These are phyloP conservation scores for Fonsecaea multimorphosa DNA, from an alignment of 2,329 filamentous ascomycete genomes.

Conservation along the genomic window DNA sequence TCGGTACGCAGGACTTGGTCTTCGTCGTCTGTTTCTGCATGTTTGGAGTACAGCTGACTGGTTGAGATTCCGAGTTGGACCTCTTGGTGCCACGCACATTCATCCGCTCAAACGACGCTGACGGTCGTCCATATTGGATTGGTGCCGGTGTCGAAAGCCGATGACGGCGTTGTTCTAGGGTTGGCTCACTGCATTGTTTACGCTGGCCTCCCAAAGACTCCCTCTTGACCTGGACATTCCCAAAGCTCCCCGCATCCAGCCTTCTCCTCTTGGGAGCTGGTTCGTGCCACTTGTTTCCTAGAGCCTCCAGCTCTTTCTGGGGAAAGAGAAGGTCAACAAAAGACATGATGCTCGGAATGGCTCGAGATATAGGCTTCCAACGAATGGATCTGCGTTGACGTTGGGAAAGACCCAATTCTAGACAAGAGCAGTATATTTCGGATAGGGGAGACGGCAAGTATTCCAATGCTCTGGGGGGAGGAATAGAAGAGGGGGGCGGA, in stretches of 20 bases:
- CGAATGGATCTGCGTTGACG: neutral
- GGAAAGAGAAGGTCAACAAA: constrained; percentile 33
- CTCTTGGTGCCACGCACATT: constrained; percentile 14
- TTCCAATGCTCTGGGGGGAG: constrained; percentile 14
- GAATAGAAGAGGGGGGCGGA: constrained; percentile 23
- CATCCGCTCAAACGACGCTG: neutral
- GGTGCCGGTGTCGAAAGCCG: constrained; percentile 18
- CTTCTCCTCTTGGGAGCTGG: constrained; percentile 31
- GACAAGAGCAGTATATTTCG: constrained; percentile 15
- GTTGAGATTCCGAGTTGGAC: constrained; percentile 24
- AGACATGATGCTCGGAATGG: constrained; percentile 25
- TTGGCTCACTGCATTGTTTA: constrained; percentile 15
- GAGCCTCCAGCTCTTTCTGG: constrained; percentile 32
- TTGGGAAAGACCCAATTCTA: neutral
- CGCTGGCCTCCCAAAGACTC: neutral
- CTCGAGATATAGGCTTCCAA: neutral
- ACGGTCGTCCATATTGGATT: constrained; percentile 7
- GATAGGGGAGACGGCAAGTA: constrained; percentile 22
- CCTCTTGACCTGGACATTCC: constrained; percentile 1
- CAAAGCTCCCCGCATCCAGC: constrained; percentile 14
- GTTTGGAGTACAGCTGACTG: neutral
- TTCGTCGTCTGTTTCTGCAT: neutral
- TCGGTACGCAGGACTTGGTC: constrained; percentile 27
- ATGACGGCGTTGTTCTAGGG: constrained; percentile 18
- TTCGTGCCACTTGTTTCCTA: constrained; percentile 34